Base-by-base conservation (phyloP, 2,329 filamentous ascomycete genomes). In the Cercospora citrullina region DNA sequence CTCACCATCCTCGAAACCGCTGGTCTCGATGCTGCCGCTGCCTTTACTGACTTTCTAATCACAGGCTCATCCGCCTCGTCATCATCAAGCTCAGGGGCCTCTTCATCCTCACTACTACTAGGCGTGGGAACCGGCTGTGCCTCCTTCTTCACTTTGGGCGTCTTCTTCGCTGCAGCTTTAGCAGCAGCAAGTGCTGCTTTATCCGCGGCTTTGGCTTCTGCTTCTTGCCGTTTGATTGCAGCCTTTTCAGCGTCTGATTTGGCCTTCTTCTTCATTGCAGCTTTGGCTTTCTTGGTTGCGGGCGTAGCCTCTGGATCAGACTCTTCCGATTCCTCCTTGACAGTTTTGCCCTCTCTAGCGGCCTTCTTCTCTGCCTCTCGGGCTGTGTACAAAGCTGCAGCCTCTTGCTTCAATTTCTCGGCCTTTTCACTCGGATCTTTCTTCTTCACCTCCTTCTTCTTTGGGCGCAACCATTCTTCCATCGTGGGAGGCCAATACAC, bases 401-500 rank as follows among this genome's bases (percentile, higher is more conserved):
- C 73, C 28, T 77, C 73, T 48, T 74, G 73, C 69, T 76, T 78
- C 72, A 67, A 79, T 78, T 69, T 80, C 78, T 45, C 74, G 60
- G 72, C 74, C 61, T 71, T 71, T 14, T 77, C 79, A 58, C 69
- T 77, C 1, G 79, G 77, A 21, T 85, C 79, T 81, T 89, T 77
- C 74, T 83, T 83, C 76, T 87, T 89, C 23, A 87, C 78, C 70
- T 90, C 86, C 66, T 88, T 86, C 81, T 96, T 97, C 79, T 87
- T 89, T 0, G 93, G 93, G 65, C 89, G 85, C 23, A 97, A 81
- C 93, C 93, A 97, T 69, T 96, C 91, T 77, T 97, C 94, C 88
- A 93, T 93, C 0, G 92, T 92, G 1, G 88, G 84, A 0, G 93
- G 94, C 94, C 94, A 97, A 77, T 96, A 97, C 0, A 97, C 94